A percentile compares a stretch with the other conserved stretches of the same genome.
These are phyloP conservation scores for Fusarium humuli DNA, from an alignment of 2,329 filamentous ascomycete species.

Conservation along the genomic window DNA sequence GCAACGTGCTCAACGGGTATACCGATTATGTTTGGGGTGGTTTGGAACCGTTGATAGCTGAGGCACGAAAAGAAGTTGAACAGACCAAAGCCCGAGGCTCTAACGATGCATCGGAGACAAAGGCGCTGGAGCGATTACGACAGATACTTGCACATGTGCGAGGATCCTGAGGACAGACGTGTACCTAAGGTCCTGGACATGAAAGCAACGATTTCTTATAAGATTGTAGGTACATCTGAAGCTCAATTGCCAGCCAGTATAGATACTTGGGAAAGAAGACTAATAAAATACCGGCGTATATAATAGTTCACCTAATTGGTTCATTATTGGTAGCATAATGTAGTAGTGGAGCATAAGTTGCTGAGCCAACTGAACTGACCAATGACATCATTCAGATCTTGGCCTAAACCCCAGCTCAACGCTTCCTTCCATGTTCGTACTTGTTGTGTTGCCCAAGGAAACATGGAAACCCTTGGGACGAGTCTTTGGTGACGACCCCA, in stretches of 20 bases:
- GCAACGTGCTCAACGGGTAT: slow-evolving; percentile 66
- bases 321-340: neutral
- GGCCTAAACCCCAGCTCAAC: slow-evolving; percentile 6
- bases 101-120: slow-evolving; percentile 36
- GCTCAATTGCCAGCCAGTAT: neutral
- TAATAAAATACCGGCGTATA: neutral
- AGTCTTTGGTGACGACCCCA: slow-evolving; percentile 33
- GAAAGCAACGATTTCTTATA: neutral
- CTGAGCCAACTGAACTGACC: slow-evolving; percentile 46
- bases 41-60: slow-evolving; percentile 65
- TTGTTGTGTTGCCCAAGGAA: slow-evolving; percentile 30
- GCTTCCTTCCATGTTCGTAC: slow-evolving; percentile 24
- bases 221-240: neutral
- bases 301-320: neutral
- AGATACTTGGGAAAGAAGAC: neutral
- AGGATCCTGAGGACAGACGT: slow-evolving; percentile 37
- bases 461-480: slow-evolving; percentile 15
- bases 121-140: slow-evolving; percentile 51
- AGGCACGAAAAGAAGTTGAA: slow-evolving; percentile 68
- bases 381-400: slow-evolving; percentile 47
- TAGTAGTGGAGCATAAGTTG: slow-evolving; percentile 34
- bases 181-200: neutral
- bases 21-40: slow-evolving; percentile 77
- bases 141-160: slow-evolving; percentile 55
- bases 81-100: slow-evolving; percentile 47